A percentile compares a stretch with the other conserved stretches of the same genome.
Conservation (phyloP, 805 yeast species). For the Sugiyamaella marilandica region DNA sequence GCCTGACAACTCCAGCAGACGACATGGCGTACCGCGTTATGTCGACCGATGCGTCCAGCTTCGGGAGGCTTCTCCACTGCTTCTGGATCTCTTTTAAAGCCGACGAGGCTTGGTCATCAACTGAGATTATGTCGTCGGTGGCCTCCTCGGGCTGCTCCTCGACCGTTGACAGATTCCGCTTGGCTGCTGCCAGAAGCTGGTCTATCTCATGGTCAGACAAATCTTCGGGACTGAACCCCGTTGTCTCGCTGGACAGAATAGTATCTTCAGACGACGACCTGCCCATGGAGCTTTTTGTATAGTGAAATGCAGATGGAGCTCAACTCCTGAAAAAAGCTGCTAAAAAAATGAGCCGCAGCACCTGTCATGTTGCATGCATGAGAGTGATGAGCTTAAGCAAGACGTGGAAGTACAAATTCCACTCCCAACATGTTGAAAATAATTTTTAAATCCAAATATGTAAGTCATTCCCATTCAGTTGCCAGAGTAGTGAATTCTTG, state of each 20-base stretch:
- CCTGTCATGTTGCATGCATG: not conserved
- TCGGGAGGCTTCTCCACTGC: conserved; percentile 17
- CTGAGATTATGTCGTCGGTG: not conserved
- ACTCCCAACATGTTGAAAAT: no score
- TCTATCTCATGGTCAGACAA: conserved; percentile 13
- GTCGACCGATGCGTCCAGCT: conserved; percentile 12
- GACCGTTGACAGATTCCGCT: conserved; percentile 11
- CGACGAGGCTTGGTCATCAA: not conserved
- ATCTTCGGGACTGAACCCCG: not conserved
- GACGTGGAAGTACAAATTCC: no score
- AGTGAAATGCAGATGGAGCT: not conserved
- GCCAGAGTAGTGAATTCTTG: no score
- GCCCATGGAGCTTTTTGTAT: not conserved
- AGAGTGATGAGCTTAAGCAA: no score
- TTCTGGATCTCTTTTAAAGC: conserved; percentile 10
- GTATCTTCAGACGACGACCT: not conserved
- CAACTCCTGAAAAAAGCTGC: not conserved
- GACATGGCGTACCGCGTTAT: not conserved
- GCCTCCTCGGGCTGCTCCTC: not conserved
- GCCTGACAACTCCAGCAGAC: conserved; percentile 9
- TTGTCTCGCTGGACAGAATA: not conserved
- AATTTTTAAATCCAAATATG: no score
- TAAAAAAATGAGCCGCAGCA: not conserved
- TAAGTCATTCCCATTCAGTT: no score
- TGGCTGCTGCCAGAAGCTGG: conserved; percentile 15